Percentiles rank a stretch among this genome's conserved stretches.
These are phyloP conservation scores for Stephania japonica DNA, from an alignment of 164 flowering plant genomes.

Conservation along the genomic window DNA sequence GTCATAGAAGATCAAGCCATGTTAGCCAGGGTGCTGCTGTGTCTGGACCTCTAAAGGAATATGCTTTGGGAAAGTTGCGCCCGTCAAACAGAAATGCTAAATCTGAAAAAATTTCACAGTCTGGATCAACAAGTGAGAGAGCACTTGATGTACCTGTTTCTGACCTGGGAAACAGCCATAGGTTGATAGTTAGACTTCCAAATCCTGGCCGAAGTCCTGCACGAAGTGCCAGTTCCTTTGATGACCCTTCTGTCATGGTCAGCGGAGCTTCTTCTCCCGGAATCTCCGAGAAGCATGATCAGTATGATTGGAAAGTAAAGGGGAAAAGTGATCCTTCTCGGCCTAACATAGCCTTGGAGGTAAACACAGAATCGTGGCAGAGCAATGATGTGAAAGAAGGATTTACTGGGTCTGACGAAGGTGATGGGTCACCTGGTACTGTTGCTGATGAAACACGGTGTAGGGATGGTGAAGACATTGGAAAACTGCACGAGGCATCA, in stretches of 20 bases:
- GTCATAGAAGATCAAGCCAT: conserved; percentile 51
- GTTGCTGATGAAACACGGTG: conserved; percentile 32
- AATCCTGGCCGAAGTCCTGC: conserved; percentile 47
- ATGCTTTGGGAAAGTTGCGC: conserved; percentile 29
- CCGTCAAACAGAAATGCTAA: conserved; percentile 29
- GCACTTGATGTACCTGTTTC: conserved; percentile 29
- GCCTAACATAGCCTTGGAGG: conserved; percentile 30
- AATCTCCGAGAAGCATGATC: conserved; percentile 40
- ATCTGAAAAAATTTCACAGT: conserved; percentile 45
- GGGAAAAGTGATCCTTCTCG: conserved; percentile 40
- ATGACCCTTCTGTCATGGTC: conserved; percentile 31
- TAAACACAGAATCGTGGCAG: conserved; percentile 54
- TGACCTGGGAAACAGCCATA: conserved; percentile 50
- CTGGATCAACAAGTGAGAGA: conserved; percentile 27
- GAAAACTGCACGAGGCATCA: conserved; percentile 23
- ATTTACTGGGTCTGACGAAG: conserved; percentile 46
- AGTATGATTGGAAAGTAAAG: conserved; percentile 33
- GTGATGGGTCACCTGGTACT: conserved; percentile 40
- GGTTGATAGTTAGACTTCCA: conserved; percentile 73
- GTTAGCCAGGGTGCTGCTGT: conserved; percentile 33
- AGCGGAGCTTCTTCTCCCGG: conserved; percentile 53
- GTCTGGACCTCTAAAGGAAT: conserved; percentile 45
- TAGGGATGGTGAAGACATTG: conserved; percentile 28
- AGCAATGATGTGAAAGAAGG: conserved; percentile 57
- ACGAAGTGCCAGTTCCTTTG: conserved; percentile 35